Percentiles rank a stretch among this genome's conserved stretches.
Evolutionary conservation across 306 rosid species (phyloP).

Genomic region (Carpinus fangiana): DNA sequence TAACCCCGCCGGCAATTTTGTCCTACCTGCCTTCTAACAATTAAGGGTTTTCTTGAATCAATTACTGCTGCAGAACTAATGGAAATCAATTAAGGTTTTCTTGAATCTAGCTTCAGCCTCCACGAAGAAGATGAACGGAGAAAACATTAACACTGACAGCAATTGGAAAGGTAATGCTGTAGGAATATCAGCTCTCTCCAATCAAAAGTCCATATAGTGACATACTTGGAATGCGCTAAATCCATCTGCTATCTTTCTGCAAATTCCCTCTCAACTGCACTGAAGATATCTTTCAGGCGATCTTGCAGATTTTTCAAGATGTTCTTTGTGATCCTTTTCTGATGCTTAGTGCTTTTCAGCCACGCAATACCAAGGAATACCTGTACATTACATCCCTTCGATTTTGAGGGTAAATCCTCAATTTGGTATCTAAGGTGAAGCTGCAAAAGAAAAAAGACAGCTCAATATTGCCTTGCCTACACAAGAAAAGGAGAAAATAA

Average conservation of each 20-base stretch:
- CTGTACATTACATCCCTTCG: conserved; percentile 56
- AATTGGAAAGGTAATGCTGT: conserved; percentile 7
- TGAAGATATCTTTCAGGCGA: conserved; percentile 47
- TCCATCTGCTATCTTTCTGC: conserved; percentile 33
- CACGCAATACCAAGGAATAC: conserved; percentile 83
- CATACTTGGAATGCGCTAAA: background rate
- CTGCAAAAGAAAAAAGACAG: conserved; percentile 51
- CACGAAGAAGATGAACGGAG: conserved; percentile 4
- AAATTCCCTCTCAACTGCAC: conserved; percentile 71
- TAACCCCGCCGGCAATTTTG: conserved; percentile 4
- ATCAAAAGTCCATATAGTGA: conserved; percentile 15
- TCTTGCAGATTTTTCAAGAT: conserved; percentile 57
- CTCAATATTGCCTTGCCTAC: conserved; percentile 20
- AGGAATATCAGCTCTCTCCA: conserved; percentile 26
- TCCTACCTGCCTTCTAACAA: conserved; percentile 13
- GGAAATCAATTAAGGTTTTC: conserved; percentile 8
- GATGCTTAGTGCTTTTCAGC: conserved; percentile 80
- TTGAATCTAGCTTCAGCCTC: conserved; percentile 17
- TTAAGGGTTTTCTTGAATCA: conserved; percentile 7
- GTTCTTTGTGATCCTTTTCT: conserved; percentile 75
- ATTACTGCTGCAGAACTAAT: background rate
- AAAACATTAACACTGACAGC: conserved; percentile 9
- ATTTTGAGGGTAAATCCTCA: conserved; percentile 56
- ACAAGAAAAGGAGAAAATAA: conserved; percentile 19
- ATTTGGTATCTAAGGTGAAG: conserved; percentile 76